A percentile compares a stretch with the other conserved stretches of the same genome.
phyloP scores from a whole-genome alignment of 139 green algal genomes.

The Coccomyxa sp. region DNA sequence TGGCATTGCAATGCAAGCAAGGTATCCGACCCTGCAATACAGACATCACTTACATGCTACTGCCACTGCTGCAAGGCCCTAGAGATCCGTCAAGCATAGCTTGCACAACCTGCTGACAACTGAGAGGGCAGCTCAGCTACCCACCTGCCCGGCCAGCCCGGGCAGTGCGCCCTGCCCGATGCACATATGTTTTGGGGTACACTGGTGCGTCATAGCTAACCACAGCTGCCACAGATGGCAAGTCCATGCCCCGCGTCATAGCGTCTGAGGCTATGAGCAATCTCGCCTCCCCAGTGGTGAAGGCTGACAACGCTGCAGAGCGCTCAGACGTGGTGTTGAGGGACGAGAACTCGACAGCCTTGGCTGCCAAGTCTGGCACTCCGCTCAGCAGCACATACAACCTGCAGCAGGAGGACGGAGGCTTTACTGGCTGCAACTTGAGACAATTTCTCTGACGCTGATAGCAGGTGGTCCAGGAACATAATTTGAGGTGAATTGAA shows the following conservation, averaged over 20 bases:
- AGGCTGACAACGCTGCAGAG: slow-evolving; percentile 28
- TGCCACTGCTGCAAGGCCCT: no score
- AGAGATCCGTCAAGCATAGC: no score
- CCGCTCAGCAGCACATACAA: slow-evolving; percentile 28
- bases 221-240: slow-evolving; percentile 46
- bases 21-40: no score
- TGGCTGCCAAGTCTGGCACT: background rate
- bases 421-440: no score
- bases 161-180: slow-evolving; percentile 76
- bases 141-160: slow-evolving; percentile 53
- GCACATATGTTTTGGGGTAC: slow-evolving; percentile 80
- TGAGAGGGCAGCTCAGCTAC: no score
- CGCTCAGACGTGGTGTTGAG: slow-evolving; percentile 21
- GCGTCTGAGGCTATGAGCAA: slow-evolving; percentile 85
- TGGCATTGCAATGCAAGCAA: no score
- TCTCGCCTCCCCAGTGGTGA: slow-evolving; percentile 29
- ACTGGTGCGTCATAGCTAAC: slow-evolving; percentile 88
- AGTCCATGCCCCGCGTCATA: slow-evolving; percentile 88
- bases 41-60: no score
- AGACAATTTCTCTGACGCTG: no score
- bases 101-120: no score
- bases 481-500: no score
- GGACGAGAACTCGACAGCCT: slow-evolving; percentile 52
- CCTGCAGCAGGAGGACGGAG: no score
- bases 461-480: no score